These are phyloP conservation scores for Acanthamoeba quina DNA, from an alignment of 208 protist genomes.

Conservation along the genomic window DNA sequence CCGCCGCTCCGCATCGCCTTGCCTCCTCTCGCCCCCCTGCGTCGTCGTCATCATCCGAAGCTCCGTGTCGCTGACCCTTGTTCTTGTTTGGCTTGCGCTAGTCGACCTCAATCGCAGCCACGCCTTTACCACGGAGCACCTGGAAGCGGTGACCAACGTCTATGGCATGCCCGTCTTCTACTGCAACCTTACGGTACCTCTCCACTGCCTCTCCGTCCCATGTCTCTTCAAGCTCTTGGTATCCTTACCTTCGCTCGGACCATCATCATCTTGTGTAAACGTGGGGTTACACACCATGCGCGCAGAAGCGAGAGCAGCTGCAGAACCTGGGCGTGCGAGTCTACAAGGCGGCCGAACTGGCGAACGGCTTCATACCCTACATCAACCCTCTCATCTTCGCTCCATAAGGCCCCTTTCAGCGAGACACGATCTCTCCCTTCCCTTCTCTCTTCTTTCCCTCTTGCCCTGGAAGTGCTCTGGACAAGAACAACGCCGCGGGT, in stretches of 20 bases:
- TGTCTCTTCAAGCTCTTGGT: background rate
- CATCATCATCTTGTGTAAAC: background rate
- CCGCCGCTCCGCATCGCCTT: background rate
- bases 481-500: no score
- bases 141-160: background rate
- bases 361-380: constrained; percentile 27
- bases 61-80: background rate
- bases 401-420: background rate
- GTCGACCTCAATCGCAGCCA: background rate
- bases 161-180: constrained; percentile 54
- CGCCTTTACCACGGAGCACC: constrained; percentile 12
- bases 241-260: no score
- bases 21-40: background rate
- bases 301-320: background rate
- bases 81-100: background rate
- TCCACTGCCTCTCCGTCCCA: background rate
- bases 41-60: no score
- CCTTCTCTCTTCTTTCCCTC: background rate
- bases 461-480: no score
- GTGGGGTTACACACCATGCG: background rate
- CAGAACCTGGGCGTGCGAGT: background rate
- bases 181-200: background rate
- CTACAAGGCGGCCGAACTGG: constrained; percentile 6
- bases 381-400: constrained; percentile 33
- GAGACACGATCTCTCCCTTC: background rate